These are phyloP conservation scores for Trifolium repens DNA, from an alignment of 306 rosid species.

Conservation along the genomic window DNA sequence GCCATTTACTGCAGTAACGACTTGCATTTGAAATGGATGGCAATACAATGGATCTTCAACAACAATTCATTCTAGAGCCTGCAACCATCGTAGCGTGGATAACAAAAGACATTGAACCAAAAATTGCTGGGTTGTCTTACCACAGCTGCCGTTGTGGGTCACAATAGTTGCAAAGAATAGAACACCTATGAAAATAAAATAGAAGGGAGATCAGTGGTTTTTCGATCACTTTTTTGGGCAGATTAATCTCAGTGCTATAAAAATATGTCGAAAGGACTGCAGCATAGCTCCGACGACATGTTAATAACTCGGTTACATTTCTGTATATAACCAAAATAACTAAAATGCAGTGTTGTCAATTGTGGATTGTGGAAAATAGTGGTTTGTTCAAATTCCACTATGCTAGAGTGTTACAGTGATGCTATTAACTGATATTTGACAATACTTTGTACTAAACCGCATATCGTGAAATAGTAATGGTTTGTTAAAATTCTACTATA, in stretches of 20 bases:
- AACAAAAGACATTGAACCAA: neutral
- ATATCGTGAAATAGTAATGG: neutral
- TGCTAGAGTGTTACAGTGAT: neutral
- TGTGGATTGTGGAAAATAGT: neutral
- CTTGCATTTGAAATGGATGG: constrained; percentile 23
- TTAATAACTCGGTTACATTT: neutral
- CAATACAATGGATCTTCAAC: constrained; percentile 2
- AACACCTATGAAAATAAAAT: constrained; percentile 13
- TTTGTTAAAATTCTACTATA: neutral
- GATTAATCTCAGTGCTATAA: neutral
- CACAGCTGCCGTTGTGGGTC: neutral
- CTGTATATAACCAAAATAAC: constrained; percentile 26
- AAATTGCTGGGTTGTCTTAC: constrained; percentile 15
- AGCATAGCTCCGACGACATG: constrained; percentile 6
- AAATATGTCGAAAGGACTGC: constrained; percentile 10
- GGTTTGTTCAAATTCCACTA: neutral
- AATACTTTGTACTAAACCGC: neutral
- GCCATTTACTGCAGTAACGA: neutral
- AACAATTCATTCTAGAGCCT: constrained; percentile 21
- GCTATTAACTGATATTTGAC: neutral
- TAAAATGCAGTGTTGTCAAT: neutral
- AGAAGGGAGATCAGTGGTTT: constrained; percentile 7
- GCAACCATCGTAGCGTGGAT: neutral
- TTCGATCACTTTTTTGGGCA: constrained; percentile 1
- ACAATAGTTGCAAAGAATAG: neutral